These are phyloP conservation scores for Saussurea involucrata DNA, from an alignment of 129 eudicot genomes.

Conservation along the genomic window DNA sequence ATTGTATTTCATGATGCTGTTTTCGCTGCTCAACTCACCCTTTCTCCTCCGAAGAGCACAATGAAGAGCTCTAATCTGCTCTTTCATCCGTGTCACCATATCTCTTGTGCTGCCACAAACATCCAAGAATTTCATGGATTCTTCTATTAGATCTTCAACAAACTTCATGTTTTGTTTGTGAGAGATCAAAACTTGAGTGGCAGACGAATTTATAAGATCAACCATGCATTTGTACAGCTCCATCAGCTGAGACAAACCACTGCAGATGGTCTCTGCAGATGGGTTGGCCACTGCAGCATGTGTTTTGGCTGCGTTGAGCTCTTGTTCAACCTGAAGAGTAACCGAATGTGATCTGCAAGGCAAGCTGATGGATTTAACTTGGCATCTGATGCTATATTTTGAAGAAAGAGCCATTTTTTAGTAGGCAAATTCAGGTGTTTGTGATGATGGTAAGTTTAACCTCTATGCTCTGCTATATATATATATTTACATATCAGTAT, in stretches of 20 bases:
- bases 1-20: background rate
- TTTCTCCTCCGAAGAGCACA: constrained; percentile 16
- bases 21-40: constrained; percentile 5
- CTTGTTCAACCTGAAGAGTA: constrained; percentile 18
- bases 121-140: constrained; percentile 20
- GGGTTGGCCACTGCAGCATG: background rate
- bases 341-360: constrained; percentile 35
- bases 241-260: constrained; percentile 16
- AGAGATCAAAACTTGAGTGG: constrained; percentile 21
- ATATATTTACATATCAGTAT: constrained; percentile 12
- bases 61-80: constrained; percentile 7
- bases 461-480: constrained; percentile 11
- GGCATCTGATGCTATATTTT: constrained; percentile 2
- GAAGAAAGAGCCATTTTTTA: constrained; percentile 21
- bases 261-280: constrained; percentile 3
- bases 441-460: background rate
- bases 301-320: constrained; percentile 28
- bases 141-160: constrained; percentile 24
- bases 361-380: constrained; percentile 23
- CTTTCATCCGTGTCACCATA: background rate
- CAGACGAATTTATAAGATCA: constrained; percentile 21
- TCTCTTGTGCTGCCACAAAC: constrained; percentile 11
- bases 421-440: background rate
- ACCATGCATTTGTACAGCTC: constrained; percentile 24
- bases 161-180: constrained; percentile 1